These are phyloP conservation scores for Withania somnifera DNA, from an alignment of 305 asterid genomes.

Conservation along the genomic window DNA sequence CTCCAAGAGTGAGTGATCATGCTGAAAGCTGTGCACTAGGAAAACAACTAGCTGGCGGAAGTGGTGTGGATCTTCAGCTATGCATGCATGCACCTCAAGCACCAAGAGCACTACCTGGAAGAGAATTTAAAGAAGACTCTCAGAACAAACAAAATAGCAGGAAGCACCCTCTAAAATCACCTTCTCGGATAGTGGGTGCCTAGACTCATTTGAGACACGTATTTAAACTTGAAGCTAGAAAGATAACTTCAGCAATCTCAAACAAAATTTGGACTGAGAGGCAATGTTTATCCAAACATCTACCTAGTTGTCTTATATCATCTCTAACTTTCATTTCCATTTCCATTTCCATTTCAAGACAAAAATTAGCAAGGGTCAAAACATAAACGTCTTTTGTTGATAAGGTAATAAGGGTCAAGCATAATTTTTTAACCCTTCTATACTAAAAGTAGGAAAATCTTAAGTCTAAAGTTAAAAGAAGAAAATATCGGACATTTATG, in stretches of 20 bases:
- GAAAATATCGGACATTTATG: neutral
- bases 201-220: neutral
- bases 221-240: neutral
- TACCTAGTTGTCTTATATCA: neutral
- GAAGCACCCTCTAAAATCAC: neutral
- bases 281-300: neutral
- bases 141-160: neutral
- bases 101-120: slow-evolving; percentile 92
- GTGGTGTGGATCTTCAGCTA: slow-evolving; percentile 80
- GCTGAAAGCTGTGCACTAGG: slow-evolving; percentile 63
- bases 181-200: neutral
- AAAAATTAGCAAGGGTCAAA: neutral
- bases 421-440: neutral
- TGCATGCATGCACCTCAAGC: slow-evolving; percentile 98
- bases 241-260: neutral
- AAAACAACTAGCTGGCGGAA: slow-evolving; percentile 70
- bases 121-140: slow-evolving; percentile 1
- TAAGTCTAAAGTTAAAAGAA: neutral
- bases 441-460: neutral
- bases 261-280: neutral
- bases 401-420: neutral
- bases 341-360: neutral
- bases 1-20: slow-evolving; percentile 87
- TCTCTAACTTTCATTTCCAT: neutral
- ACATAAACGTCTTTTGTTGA: neutral